phyloP scores from a whole-genome alignment of 2,329 filamentous ascomycete genomes.

The Cladosporium phlei region DNA sequence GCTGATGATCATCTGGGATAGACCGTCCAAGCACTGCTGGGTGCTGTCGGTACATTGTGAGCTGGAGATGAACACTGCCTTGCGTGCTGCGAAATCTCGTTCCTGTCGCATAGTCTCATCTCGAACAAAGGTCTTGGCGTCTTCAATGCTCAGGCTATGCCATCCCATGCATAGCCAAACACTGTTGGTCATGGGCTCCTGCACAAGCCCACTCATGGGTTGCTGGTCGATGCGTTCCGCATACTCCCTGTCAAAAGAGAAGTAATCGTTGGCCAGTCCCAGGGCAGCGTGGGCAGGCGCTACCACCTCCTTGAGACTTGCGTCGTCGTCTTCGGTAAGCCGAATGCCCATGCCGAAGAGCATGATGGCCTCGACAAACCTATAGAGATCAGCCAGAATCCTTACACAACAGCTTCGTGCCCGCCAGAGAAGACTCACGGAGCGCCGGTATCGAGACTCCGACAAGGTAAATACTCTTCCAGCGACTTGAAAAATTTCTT shows the following conservation, averaged over 20 bases:
- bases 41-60: neutral
- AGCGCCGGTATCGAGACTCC: neutral
- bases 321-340: neutral
- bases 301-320: neutral
- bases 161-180: constrained; percentile 1
- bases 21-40: neutral
- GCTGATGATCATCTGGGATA: neutral
- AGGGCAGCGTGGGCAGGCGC: neutral
- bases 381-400: no score
- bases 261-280: constrained; percentile 1
- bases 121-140: neutral
- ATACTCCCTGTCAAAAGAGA: constrained; percentile 1
- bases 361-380: neutral
- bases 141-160: neutral
- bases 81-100: no score
- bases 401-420: no score
- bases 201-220: no score
- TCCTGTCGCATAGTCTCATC: neutral
- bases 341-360: neutral
- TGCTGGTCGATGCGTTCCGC: neutral
- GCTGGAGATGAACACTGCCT: no score
- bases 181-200: neutral
- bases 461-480: constrained; percentile 1
- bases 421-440: no score
- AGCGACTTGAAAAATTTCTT: neutral